Evolutionary conservation across 2,329 filamentous ascomycete species (phyloP), one percentile per base, ranked within the genome.

Genomic region (Hypoxylon sp.): DNA sequence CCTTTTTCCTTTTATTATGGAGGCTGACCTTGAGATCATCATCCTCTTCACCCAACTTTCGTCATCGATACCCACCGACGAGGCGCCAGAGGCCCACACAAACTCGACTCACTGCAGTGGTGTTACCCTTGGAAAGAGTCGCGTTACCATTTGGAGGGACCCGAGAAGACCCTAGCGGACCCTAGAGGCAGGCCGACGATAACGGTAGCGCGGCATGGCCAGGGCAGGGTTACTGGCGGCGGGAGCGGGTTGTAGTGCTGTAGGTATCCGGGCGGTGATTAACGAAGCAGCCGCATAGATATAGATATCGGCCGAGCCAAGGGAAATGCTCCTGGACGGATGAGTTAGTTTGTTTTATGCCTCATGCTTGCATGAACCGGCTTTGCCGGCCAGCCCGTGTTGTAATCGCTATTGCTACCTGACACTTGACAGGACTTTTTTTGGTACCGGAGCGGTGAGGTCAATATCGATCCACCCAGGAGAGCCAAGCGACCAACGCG

Each of bases 31-130:
- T 60, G 64, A 67, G 64, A 67, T 67, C 64, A 41, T 67, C 57
- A 67, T 64, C 64, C 61, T 67, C 60, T 41, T 61, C 50, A 64
- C 59, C 64, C 60, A 46, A 17, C 17, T 59, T 57, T 64, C 64
- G 64, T 67, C 64, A 67, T 67, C 15, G 50, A 22, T 66, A 66
- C 44, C 64, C 64, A 66, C 60, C 32, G 46, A 13, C 44, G n/a
- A 24, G 51, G 47, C 24, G 51, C 60, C 11, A 37, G n/a, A 24
- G 51, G 47, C 24, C 55, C 60, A 65, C 62, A 15, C 22, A 1
- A 50, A 6, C 28, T 55, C 53, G 49, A 61, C 44, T 46, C 43
- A n/a, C 19, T 47, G 39, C 43, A 32, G 17, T 19, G 15, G 37
- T 7, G 37, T 39, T 34, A 34, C 37, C 13, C 1, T 7, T 43